phyloP scores from a whole-genome alignment of 2,329 filamentous ascomycete genomes.

The Pestalotiopsis fici region DNA sequence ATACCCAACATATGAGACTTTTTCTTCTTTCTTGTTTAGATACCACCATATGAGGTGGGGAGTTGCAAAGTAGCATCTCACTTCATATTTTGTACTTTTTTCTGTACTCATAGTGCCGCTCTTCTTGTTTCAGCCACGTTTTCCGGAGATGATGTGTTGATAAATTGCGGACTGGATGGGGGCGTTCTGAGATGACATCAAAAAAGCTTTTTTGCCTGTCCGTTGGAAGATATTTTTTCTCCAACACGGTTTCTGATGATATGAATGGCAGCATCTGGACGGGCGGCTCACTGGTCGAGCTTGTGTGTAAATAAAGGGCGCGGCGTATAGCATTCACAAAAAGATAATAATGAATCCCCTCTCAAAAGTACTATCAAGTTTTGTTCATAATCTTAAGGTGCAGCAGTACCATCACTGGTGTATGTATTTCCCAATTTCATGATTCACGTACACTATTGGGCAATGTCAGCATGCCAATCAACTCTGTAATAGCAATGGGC shows the following conservation, averaged over 20 bases:
- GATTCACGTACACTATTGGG: too few species aligned
- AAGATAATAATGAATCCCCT: slow-evolving; percentile 59
- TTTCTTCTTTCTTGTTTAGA: slow-evolving; percentile 19
- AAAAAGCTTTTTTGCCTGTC: slow-evolving; percentile 27
- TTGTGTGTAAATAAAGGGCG: slow-evolving; percentile 40
- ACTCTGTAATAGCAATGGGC: too few species aligned
- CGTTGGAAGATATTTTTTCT: slow-evolving; percentile 21
- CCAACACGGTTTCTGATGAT: slow-evolving; percentile 42
- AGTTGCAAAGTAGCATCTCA: slow-evolving; percentile 32
- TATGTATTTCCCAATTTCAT: too few species aligned
- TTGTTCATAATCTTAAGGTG: not conserved
- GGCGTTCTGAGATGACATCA: slow-evolving; percentile 35
- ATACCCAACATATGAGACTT: slow-evolving; percentile 8
- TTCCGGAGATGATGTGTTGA: slow-evolving; percentile 35
- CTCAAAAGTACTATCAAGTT: slow-evolving; percentile 37
- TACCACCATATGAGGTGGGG: slow-evolving; percentile 27
- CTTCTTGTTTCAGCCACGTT: slow-evolving; percentile 23
- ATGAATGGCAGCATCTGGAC: slow-evolving; percentile 42
- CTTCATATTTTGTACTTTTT: slow-evolving; percentile 41
- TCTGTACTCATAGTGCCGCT: slow-evolving; percentile 53
- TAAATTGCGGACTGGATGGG: slow-evolving; percentile 27
- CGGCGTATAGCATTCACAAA: slow-evolving; percentile 30
- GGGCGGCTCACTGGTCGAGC: slow-evolving; percentile 39
- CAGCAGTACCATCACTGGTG: too few species aligned
- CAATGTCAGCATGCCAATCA: too few species aligned